Conservation (phyloP, 495 filamentous ascomycete genomes). For the Hypoxylon fragiforme region DNA sequence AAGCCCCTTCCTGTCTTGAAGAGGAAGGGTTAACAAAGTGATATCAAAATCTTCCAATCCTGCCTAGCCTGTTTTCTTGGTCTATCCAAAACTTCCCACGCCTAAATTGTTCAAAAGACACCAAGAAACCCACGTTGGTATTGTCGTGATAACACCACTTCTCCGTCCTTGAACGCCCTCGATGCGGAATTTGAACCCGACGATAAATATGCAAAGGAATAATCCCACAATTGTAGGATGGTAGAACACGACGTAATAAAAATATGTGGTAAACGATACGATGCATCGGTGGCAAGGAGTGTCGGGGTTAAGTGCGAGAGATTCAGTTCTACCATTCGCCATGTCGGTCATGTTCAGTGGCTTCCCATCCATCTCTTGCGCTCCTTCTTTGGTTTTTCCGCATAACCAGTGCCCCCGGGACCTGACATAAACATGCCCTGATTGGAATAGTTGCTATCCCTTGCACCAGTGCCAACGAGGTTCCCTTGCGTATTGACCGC, state of each 20-base stretch:
- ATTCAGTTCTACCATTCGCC: neutral
- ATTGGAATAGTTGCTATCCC: conserved; percentile 31
- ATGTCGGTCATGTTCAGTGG: conserved; percentile 39
- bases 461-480: conserved; percentile 35
- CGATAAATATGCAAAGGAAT: conserved; percentile 27
- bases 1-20: too few species aligned
- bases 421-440: conserved; percentile 38
- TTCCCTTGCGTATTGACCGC: conserved; percentile 40
- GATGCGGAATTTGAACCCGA: conserved; percentile 21
- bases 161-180: conserved; percentile 24
- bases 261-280: neutral
- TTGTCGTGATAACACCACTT: conserved; percentile 10
- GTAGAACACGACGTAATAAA: conserved; percentile 3
- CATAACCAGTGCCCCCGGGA: conserved; percentile 20
- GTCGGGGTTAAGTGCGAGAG: conserved; percentile 8
- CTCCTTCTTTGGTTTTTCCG: conserved; percentile 39
- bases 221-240: conserved; percentile 14
- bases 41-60: conserved; percentile 29
- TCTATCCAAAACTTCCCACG: conserved; percentile 25
- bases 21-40: too few species aligned
- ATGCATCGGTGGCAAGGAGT: conserved; percentile 6
- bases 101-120: conserved; percentile 29
- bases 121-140: conserved; percentile 23
- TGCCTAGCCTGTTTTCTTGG: conserved; percentile 19
- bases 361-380: conserved; percentile 48